Evolutionary conservation across 23 red algal genomes (phyloP), one percentile per base, ranked within the genome.

Genomic region (Chondrus crispus): DNA sequence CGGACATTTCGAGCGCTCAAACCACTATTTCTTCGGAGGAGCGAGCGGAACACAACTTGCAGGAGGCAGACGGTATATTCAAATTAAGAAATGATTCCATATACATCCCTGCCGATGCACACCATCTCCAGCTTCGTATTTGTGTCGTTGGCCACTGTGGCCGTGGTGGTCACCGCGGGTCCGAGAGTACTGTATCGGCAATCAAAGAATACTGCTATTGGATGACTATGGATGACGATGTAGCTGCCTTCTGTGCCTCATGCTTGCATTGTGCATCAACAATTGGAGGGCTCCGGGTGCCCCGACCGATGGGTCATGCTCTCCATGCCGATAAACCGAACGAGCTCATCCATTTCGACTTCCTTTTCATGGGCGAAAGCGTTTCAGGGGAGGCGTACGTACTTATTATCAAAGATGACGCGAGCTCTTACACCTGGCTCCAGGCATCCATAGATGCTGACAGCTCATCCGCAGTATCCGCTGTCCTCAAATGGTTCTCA

Each of bases 341-440:
- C 47, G 44, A 82, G 28, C 14, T 82, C n/a, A 51, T 82, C 20
- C 40, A 82, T 50, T 82, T 82, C 47, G 77, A 82, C 49, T 54
- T 41, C 47, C 49, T 51, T 16, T 55, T 10, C 45, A 82, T 82
- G 77, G 4, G 7, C 77, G 35, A 20, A 57, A 58, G 44, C 47
- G 29, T 20, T 52, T 28, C 5, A 29, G 49, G 44, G 19, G 5
- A 52, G 40, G 4, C 24, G 26, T 82, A 82, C 77, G 24, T 58
- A 9, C 24, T 82, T 4, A 58, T 82, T 5, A 5, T 51, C 40
- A 29, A 82, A 60, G 77, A 82, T 5, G 77, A 82, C 40, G 30
- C 30, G 28, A 54, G 44, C 6, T 12, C 36, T 13, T 82, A 55
- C 49, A 38, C n/a, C 49, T 82, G 49, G 45, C 77, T 82, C 42